Evolutionary conservation across 352 stramenopile genomes (phyloP).

Genomic region (Saprolegnia diclina): DNA sequence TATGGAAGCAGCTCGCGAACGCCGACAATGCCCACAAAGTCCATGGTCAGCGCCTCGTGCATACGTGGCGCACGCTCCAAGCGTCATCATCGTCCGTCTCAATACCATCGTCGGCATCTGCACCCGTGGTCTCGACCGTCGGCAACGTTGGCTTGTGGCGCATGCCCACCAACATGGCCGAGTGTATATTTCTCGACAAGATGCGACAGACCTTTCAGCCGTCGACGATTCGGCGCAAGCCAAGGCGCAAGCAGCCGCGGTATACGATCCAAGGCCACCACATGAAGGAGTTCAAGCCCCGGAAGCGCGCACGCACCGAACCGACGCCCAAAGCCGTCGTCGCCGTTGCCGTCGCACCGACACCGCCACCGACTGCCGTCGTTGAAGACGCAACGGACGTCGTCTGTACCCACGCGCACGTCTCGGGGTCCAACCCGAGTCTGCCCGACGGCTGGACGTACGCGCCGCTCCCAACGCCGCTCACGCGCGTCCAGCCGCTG

Average conservation of each 20-base stretch:
- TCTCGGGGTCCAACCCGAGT: not conserved
- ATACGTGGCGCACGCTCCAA: not conserved
- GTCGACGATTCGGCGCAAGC: constrained; percentile 8
- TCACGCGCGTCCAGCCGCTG: constrained; percentile 47
- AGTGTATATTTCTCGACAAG: constrained; percentile 17
- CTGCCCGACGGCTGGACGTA: constrained; percentile 21
- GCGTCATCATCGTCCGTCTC: not conserved
- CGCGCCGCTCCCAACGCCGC: constrained; percentile 51
- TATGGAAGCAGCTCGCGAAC: constrained; percentile 10
- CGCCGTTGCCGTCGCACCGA: not conserved
- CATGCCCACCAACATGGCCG: constrained; percentile 14
- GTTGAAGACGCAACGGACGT: not conserved
- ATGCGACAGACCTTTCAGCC: constrained; percentile 1
- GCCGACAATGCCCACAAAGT: not conserved
- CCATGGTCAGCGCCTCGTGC: not conserved
- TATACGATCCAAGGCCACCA: constrained; percentile 8
- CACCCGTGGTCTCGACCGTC: not conserved
- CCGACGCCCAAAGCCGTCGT: not conserved
- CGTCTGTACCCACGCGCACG: not conserved
- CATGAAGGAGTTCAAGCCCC: constrained; percentile 14
- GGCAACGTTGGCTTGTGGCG: not conserved
- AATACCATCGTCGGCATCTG: not conserved
- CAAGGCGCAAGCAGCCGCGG: not conserved
- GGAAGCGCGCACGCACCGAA: constrained; percentile 15
- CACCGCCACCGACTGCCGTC: not conserved